phyloP scores from a whole-genome alignment of 169 alveolate species.

The Plasmodium coatneyi region DNA sequence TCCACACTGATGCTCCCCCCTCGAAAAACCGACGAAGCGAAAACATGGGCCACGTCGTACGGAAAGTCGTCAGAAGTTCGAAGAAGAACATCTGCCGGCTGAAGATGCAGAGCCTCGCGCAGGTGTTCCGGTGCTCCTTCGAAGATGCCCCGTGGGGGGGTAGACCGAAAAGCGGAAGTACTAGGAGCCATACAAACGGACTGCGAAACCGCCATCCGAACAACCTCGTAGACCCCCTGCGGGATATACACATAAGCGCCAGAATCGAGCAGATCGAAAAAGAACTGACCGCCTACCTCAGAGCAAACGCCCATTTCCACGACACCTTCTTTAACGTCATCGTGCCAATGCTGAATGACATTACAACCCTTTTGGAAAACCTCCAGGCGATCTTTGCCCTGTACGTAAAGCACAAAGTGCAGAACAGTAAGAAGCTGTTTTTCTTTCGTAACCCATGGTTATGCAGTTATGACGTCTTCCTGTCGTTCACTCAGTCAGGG shows the following conservation, averaged over 20 bases:
- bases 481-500: conserved; percentile 22
- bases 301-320: conserved; percentile 26
- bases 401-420: conserved; percentile 31
- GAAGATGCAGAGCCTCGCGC: conserved; percentile 17
- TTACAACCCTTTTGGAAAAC: conserved; percentile 26
- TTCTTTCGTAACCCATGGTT: conserved; percentile 58
- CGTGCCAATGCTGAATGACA: conserved; percentile 14
- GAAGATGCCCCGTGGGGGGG: not conserved
- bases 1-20: not conserved
- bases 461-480: conserved; percentile 27
- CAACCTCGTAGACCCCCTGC: not conserved
- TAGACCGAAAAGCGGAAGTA: not conserved
- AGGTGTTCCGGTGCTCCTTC: conserved; percentile 16
- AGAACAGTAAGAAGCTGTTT: conserved; percentile 27
- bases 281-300: conserved; percentile 9
- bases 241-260: conserved; percentile 17
- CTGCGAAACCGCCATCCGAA: not conserved
- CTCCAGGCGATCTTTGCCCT: conserved; percentile 37
- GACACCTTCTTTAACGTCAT: conserved; percentile 18
- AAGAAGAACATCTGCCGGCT: conserved; percentile 19
- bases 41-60: conserved; percentile 3
- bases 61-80: not conserved
- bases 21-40: not conserved
- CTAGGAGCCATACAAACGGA: not conserved
- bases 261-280: conserved; percentile 19